phyloP scores from a whole-genome alignment of 164 flowering plant genomes.

The Kingdonia uniflora region DNA sequence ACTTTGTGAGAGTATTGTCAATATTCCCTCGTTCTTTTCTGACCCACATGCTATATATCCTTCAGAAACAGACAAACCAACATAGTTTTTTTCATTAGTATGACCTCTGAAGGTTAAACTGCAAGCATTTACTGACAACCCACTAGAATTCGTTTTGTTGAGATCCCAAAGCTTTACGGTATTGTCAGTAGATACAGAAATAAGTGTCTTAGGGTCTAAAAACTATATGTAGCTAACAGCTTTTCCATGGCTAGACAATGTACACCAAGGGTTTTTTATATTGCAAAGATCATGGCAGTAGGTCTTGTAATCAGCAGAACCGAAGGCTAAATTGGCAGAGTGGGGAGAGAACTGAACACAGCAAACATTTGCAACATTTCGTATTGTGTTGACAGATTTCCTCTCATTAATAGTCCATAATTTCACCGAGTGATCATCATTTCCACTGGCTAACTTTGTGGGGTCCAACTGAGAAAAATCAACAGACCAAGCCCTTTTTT shows the following conservation, averaged over 20 bases:
- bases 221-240: constrained; percentile 1
- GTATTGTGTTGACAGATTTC: background rate
- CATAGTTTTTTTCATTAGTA: constrained; percentile 48
- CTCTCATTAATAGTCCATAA: constrained; percentile 4
- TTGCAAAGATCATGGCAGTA: constrained; percentile 4
- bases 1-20: too few species aligned
- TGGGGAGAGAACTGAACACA: constrained; percentile 5
- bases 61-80: constrained; percentile 67
- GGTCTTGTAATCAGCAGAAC: constrained; percentile 4
- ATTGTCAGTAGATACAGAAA: constrained; percentile 3
- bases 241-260: background rate
- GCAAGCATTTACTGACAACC: background rate
- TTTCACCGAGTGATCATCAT: background rate
- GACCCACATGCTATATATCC: too few species aligned
- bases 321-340: background rate
- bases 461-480: constrained; percentile 1
- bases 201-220: background rate
- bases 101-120: constrained; percentile 2
- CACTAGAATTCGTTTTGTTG: background rate
- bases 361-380: background rate
- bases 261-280: constrained; percentile 2
- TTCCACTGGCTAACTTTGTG: constrained; percentile 4
- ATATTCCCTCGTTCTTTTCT: too few species aligned
- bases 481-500: constrained; percentile 1
- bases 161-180: constrained; percentile 2